Conservation (phyloP, 805 yeast genomes). For the Starmerella vaccinii region DNA sequence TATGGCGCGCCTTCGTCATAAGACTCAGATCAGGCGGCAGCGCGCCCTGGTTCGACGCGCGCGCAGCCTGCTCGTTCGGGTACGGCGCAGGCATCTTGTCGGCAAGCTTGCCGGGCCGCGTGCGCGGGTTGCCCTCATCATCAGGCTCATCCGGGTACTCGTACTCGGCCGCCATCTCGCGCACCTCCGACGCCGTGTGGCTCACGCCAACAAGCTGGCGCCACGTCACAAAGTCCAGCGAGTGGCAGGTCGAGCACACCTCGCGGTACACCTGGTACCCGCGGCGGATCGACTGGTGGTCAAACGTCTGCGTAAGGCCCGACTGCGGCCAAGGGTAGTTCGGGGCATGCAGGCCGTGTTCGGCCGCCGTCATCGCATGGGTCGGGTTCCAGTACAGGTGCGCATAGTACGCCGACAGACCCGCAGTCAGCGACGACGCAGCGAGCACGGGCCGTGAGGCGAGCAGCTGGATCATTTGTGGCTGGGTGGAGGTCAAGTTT, state of each 20-base stretch:
- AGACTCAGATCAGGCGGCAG: slow-evolving; percentile 95
- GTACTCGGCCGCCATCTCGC: slow-evolving; percentile 87
- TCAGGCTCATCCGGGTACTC: slow-evolving; percentile 96
- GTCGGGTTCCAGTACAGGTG: slow-evolving; percentile 42
- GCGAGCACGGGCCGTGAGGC: slow-evolving; percentile 22
- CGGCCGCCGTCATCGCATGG: slow-evolving; percentile 95
- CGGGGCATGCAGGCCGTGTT: slow-evolving; percentile 97
- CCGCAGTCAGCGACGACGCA: slow-evolving; percentile 20
- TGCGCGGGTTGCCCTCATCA: slow-evolving; percentile 94
- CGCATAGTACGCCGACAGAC: slow-evolving; percentile 21
- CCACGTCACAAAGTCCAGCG: slow-evolving; percentile 95
- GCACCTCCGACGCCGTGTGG: slow-evolving; percentile 80
- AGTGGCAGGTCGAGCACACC: slow-evolving; percentile 98
- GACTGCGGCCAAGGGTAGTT: slow-evolving; percentile 86
- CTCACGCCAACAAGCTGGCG: slow-evolving; percentile 95
- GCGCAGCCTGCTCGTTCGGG: slow-evolving; percentile 96
- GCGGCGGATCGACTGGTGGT: slow-evolving; percentile 93
- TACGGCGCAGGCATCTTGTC: slow-evolving; percentile 93
- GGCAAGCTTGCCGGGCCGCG: slow-evolving; percentile 96
- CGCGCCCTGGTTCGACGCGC: slow-evolving; percentile 99
- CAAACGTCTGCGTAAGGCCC: slow-evolving; percentile 56
- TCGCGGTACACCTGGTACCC: slow-evolving; percentile 98
- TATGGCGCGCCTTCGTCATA: slow-evolving; percentile 98
- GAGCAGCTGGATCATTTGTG: slow-evolving; percentile 17
- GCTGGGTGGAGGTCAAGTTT: slow-evolving; percentile 8